phyloP scores from a whole-genome alignment of 306 rosid genomes.

The Clitoria ternatea region DNA sequence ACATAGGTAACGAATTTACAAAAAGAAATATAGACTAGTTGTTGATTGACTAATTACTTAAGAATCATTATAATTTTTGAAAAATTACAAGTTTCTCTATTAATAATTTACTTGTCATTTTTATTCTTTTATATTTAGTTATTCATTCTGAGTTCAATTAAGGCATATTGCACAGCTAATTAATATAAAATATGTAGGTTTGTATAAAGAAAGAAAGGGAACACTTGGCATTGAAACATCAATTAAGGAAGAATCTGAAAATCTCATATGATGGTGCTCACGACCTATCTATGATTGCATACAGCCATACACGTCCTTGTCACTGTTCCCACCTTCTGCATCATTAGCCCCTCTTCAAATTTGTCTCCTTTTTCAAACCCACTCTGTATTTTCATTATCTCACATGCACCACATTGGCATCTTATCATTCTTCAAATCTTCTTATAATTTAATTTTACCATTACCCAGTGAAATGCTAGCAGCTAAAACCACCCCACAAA shows the following conservation, averaged over 20 bases:
- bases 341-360: slow-evolving; percentile 25
- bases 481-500: slow-evolving; percentile 25
- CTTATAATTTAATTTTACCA: too few relatives aligned
- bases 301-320: slow-evolving; percentile 66
- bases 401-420: slow-evolving; percentile 12
- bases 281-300: slow-evolving; percentile 53
- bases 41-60: too few relatives aligned
- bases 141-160: too few relatives aligned
- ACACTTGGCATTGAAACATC: slow-evolving; percentile 11
- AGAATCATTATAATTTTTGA: too few relatives aligned
- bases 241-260: slow-evolving; percentile 30
- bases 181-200: not conserved
- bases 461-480: slow-evolving; percentile 26
- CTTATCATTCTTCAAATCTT: slow-evolving; percentile 5
- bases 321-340: slow-evolving; percentile 34
- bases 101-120: too few relatives aligned
- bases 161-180: too few relatives aligned
- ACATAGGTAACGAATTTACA: too few relatives aligned
- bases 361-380: slow-evolving; percentile 37
- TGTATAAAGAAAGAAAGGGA: not conserved
- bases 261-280: slow-evolving; percentile 38
- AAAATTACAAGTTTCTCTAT: too few relatives aligned
- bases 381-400: slow-evolving; percentile 20
- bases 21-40: too few relatives aligned
- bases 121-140: too few relatives aligned